Evolutionary conservation across 352 stramenopile genomes (phyloP).

Genomic region (Pythium chondricola): DNA sequence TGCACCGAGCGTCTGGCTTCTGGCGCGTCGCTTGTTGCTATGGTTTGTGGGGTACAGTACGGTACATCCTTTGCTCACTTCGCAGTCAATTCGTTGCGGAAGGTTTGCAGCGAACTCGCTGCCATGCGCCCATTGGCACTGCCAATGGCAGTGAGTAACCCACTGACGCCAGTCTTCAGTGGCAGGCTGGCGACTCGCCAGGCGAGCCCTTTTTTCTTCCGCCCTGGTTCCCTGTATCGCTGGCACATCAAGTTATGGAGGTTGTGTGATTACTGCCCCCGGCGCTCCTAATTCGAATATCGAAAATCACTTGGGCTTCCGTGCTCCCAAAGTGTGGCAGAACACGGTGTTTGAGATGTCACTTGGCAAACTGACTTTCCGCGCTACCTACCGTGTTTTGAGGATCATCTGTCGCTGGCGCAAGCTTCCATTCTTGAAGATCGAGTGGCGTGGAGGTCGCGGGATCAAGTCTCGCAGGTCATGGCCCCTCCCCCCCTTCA

Average conservation of each 20-base stretch:
- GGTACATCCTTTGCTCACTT: too few relatives aligned
- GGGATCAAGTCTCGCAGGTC: constrained; percentile 12
- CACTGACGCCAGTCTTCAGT: constrained; percentile 1
- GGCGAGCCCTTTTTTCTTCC: too few relatives aligned
- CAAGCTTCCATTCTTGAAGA: constrained; percentile 26
- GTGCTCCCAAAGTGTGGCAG: constrained; percentile 3
- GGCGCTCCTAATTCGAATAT: constrained; percentile 9
- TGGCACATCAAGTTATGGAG: constrained; percentile 11
- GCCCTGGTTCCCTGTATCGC: neutral
- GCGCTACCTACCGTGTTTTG: constrained; percentile 13
- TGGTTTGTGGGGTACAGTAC: too few relatives aligned
- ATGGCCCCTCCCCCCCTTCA: neutral
- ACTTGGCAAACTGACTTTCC: neutral
- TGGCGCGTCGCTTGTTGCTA: too few relatives aligned
- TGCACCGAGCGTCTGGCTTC: too few relatives aligned
- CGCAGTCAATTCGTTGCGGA: too few relatives aligned
- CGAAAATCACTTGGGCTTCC: constrained; percentile 6
- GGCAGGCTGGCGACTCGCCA: too few relatives aligned
- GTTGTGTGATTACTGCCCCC: neutral
- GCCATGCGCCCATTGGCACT: too few relatives aligned
- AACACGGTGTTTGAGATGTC: constrained; percentile 4
- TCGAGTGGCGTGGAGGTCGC: constrained; percentile 8
- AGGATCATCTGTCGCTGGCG: constrained; percentile 4
- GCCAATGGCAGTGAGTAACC: too few relatives aligned
- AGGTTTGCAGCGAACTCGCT: too few relatives aligned